A percentile compares a stretch with the other conserved stretches of the same genome.
Conservation (phyloP, 1,139 yeast genomes). For the Nematodospora anomalae region DNA sequence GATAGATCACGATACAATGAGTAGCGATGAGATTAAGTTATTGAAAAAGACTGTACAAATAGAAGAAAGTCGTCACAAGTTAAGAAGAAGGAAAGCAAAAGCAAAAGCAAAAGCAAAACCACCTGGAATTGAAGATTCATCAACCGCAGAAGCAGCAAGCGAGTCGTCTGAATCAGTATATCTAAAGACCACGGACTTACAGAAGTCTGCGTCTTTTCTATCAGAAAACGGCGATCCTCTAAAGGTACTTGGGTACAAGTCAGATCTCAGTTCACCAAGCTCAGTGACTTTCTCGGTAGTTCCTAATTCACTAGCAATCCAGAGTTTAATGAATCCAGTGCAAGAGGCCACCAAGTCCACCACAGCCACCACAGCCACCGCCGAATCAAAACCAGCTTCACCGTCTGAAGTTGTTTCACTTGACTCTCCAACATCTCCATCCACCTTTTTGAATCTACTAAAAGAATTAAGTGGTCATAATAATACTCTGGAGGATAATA, state of each 20-base stretch:
- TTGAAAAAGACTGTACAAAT: constrained; percentile 28
- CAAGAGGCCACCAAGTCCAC: constrained; percentile 2
- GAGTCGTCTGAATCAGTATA: neutral
- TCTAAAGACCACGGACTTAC: neutral
- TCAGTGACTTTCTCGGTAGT: constrained; percentile 2
- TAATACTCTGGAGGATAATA: constrained; percentile 1
- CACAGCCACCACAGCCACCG: neutral
- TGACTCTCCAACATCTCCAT: constrained; percentile 17
- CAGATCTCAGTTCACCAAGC: constrained; percentile 10
- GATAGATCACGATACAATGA: constrained; percentile 33
- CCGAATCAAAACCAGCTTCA: neutral
- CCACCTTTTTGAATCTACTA: constrained; percentile 21
- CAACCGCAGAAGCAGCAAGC: neutral
- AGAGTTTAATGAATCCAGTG: constrained; percentile 15
- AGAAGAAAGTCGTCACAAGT: constrained; percentile 33
- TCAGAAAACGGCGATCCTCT: constrained; percentile 7
- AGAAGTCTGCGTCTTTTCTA: neutral
- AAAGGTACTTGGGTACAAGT: constrained; percentile 9
- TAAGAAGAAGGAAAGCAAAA: constrained; percentile 32
- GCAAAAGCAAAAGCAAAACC: constrained; percentile 3
- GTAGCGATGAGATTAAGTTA: constrained; percentile 24
- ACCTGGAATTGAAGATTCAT: neutral
- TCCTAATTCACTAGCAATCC: constrained; percentile 17
- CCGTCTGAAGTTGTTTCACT: constrained; percentile 10
- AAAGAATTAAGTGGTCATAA: constrained; percentile 19